Conservation (phyloP, 371 early-diverging fungal species). For the Mucor ambiguus region DNA sequence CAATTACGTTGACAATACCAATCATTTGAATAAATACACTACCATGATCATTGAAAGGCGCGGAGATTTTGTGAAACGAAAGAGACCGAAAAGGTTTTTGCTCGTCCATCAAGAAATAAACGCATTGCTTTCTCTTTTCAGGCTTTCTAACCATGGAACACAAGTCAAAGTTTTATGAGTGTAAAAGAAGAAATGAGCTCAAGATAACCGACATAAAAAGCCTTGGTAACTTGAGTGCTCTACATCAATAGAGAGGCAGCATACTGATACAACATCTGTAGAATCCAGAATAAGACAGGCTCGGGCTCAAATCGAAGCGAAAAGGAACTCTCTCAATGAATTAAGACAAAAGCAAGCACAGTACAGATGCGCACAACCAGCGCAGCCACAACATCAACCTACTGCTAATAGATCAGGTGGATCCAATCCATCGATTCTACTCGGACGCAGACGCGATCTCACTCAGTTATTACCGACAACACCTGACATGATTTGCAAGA, state of each 20-base stretch:
- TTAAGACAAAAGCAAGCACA: not conserved
- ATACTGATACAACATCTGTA: not conserved
- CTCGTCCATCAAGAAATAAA: not conserved
- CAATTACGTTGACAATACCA: too few relatives aligned
- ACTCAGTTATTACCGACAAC: conserved; percentile 2
- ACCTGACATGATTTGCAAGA: conserved; percentile 16
- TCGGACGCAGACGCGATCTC: conserved; percentile 14
- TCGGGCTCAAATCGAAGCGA: conserved; percentile 4
- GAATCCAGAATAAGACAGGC: conserved; percentile 17
- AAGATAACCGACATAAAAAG: conserved; percentile 2
- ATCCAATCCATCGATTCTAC: not conserved
- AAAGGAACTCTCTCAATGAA: not conserved
- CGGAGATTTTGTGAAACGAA: not conserved
- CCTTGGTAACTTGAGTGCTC: conserved; percentile 7
- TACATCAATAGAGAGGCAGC: not conserved
- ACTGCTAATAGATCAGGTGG: not conserved
- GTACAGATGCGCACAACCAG: not conserved
- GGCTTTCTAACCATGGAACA: not conserved
- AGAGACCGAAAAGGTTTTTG: not conserved
- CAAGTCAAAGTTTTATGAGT: not conserved
- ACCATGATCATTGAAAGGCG: not conserved
- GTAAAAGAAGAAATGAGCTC: conserved; percentile 16
- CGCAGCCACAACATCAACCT: not conserved
- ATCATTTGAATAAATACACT: too few relatives aligned
- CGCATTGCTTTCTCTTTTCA: not conserved